Conservation (phyloP, 2,329 filamentous ascomycete species). For the Paecilomyces sp. region DNA sequence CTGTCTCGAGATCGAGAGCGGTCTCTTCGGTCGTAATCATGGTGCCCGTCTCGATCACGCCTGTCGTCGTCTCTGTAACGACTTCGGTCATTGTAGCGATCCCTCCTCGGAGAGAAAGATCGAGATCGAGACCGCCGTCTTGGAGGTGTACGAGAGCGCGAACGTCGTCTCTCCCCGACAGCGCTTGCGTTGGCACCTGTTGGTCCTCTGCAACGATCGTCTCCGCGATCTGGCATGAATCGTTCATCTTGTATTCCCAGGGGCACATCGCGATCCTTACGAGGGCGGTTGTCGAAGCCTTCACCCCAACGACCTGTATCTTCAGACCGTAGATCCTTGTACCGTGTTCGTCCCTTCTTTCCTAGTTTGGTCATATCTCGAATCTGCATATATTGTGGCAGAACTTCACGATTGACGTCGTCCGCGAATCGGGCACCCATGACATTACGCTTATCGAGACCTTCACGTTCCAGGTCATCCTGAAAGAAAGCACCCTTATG, state of each 20-base stretch:
- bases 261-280: constrained; percentile 21
- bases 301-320: constrained; percentile 80
- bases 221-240: constrained; percentile 37
- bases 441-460: constrained; percentile 71
- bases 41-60: constrained; percentile 36
- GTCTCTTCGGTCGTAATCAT: constrained; percentile 24
- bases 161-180: constrained; percentile 25
- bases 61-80: constrained; percentile 50
- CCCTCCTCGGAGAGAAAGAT: constrained; percentile 46
- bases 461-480: constrained; percentile 67
- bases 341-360: constrained; percentile 83
- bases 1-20: constrained; percentile 9
- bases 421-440: constrained; percentile 80
- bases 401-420: constrained; percentile 73
- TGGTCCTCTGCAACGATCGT: constrained; percentile 28
- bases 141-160: constrained; percentile 26
- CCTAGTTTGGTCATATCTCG: constrained; percentile 91
- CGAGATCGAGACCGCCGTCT: constrained; percentile 37
- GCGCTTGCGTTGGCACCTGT: constrained; percentile 41
- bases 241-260: constrained; percentile 38
- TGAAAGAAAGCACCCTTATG: constrained; percentile 96
- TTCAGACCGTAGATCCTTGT: constrained; percentile 79
- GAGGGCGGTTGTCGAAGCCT: constrained; percentile 19
- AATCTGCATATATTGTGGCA: constrained; percentile 88
- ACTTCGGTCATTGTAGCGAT: constrained; percentile 36